Evolutionary conservation across 805 yeast genomes (phyloP), one percentile per base, ranked within the genome.

Genomic region (Wickerhamiella occidentalis): DNA sequence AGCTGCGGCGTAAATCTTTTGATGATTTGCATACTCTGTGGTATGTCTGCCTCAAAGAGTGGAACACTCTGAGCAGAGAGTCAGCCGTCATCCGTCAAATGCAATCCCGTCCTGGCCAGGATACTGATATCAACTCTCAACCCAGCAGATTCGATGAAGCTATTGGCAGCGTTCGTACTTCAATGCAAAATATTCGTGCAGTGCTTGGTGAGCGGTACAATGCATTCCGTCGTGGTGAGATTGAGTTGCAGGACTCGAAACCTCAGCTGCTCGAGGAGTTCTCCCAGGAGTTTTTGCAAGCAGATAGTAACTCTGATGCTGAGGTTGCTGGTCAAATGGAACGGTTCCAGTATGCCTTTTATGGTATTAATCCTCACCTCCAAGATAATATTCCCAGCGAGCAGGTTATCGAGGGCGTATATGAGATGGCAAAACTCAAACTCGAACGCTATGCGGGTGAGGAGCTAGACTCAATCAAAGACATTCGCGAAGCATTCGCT

Each of bases 11-110:
- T 54, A 92, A 92, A 65, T 78, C 85, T 15, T 92, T 87, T 61
- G 92, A 87, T 37, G 98, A 92, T 62, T 70, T 92, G 58, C 98
- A 92, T 65, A 76, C 79, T 33, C 70, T 92, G 58, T 92, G 98
- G 97, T 90, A 85, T 64, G 73, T 82, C 40, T 78, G 88, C 56
- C 67, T 90, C 56, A 83, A 78, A 62, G 95, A 92, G 65, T 71
- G 94, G 56, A 92, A 92, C 64, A 68, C 77, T 12, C 65, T 90
- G 50, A 79, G 78, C 29, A 75, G 95, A 57, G 97, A 92, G 64
- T 70, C 71, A 49, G 78, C 81, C 54, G 71, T 85, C 56, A 73
- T 75, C 51, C 72, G 62, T 30, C 68, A 69, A 15, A 55, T 58
- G 60, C 49, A 48, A 51, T 40, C 52, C 40, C 54, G 54, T 21